Percentiles rank a stretch among this genome's conserved stretches.
Evolutionary conservation across 371 early-diverging fungal genomes (phyloP).

Genomic region (Chytridium lagenaria): DNA sequence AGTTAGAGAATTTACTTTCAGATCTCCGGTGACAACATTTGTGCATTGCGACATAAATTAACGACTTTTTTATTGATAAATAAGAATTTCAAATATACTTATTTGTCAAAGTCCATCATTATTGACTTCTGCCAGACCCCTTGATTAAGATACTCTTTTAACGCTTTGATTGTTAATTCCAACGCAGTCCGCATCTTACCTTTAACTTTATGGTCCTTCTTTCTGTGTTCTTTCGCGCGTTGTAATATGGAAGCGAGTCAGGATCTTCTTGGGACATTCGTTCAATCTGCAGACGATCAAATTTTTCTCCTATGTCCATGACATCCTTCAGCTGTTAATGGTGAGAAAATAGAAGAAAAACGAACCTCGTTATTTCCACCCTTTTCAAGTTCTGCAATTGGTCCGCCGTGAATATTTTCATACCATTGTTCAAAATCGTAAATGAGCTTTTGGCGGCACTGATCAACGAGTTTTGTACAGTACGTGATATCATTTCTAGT

Average conservation of each 20-base stretch:
- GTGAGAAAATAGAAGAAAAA: neutral
- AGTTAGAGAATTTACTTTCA: no score
- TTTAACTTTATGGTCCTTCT: slow-evolving; percentile 24
- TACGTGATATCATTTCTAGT: slow-evolving; percentile 54
- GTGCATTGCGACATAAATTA: no score
- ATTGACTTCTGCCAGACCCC: no score
- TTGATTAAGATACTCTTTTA: no score
- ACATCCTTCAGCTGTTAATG: slow-evolving; percentile 42
- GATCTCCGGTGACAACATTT: no score
- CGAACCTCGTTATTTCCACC: slow-evolving; percentile 25
- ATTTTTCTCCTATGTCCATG: slow-evolving; percentile 63
- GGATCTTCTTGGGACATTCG: slow-evolving; percentile 60
- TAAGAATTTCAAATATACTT: no score
- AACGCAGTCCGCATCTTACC: no score
- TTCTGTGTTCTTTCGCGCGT: slow-evolving; percentile 55
- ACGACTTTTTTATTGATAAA: no score
- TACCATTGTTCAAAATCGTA: slow-evolving; percentile 63
- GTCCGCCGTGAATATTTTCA: slow-evolving; percentile 41
- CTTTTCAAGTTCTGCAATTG: slow-evolving; percentile 33
- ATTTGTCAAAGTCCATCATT: no score
- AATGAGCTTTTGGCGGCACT: slow-evolving; percentile 59
- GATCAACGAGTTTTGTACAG: slow-evolving; percentile 55
- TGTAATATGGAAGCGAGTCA: slow-evolving; percentile 58
- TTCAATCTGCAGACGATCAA: slow-evolving; percentile 59
- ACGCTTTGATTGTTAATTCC: no score